These are phyloP conservation scores for Passalora sequoiae DNA, from an alignment of 2,329 filamentous ascomycete species.

Conservation along the genomic window DNA sequence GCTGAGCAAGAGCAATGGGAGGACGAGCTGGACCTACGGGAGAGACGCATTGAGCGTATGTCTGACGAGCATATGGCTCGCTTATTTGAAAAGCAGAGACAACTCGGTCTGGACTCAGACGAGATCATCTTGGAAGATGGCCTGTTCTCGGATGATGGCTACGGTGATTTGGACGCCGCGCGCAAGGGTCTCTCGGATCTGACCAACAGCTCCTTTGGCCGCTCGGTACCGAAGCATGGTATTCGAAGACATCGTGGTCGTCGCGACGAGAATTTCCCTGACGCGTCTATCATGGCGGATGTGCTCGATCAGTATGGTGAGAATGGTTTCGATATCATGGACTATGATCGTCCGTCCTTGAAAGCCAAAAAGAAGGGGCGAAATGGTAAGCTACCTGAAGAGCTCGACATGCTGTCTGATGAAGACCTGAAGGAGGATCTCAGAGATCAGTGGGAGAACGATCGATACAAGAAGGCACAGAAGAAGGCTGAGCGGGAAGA, in stretches of 20 bases:
- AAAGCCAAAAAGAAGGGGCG: constrained; percentile 60
- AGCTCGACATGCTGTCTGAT: constrained; percentile 40
- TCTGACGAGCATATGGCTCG: constrained; percentile 60
- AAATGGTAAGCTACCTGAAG: constrained; percentile 40
- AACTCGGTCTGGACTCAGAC: constrained; percentile 57
- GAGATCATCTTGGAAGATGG: constrained; percentile 54
- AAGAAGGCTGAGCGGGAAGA: constrained; percentile 47
- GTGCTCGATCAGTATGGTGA: constrained; percentile 60
- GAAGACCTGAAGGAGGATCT: constrained; percentile 40
- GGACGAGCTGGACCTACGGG: constrained; percentile 40
- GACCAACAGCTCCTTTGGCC: constrained; percentile 19
- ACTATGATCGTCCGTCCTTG: constrained; percentile 67
- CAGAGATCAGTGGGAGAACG: constrained; percentile 40
- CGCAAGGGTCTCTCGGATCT: constrained; percentile 29
- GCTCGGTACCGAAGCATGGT: constrained; percentile 19
- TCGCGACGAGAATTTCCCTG: constrained; percentile 43
- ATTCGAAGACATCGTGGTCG: constrained; percentile 19
- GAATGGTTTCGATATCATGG: constrained; percentile 77
- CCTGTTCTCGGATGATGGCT: constrained; percentile 19
- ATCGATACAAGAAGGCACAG: constrained; percentile 42
- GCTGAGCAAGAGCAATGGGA: constrained; percentile 34
- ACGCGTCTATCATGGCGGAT: constrained; percentile 54
- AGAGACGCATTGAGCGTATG: constrained; percentile 37
- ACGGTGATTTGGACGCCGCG: constrained; percentile 31
- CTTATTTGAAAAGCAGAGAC: constrained; percentile 57